Conservation (phyloP, 1,139 yeast species). For the Torulaspora pretoriensis region DNA sequence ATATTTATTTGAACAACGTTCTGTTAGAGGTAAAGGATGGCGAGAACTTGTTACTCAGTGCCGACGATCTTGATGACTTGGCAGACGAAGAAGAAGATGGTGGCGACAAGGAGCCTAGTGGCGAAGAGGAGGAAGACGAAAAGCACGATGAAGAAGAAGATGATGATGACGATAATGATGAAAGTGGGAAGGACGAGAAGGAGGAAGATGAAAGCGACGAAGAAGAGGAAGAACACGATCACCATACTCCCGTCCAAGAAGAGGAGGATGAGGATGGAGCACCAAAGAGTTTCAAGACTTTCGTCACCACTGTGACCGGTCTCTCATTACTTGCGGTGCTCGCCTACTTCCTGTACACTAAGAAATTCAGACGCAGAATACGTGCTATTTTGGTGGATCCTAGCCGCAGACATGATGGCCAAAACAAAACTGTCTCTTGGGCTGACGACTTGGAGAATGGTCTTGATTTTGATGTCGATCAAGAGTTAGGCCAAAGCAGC, state of each 20-base stretch:
- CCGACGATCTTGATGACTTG: slow-evolving; percentile 9
- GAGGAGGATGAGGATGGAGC: slow-evolving; percentile 1
- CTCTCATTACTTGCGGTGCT: slow-evolving; percentile 5
- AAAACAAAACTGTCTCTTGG: slow-evolving; percentile 37
- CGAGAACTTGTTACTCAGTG: slow-evolving; percentile 16
- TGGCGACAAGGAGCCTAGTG: slow-evolving; percentile 14
- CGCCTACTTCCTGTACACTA: slow-evolving; percentile 8
- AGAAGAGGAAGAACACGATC: slow-evolving; percentile 3
- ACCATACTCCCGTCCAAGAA: background rate
- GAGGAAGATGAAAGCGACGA: slow-evolving; percentile 6
- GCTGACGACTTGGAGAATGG: slow-evolving; percentile 33
- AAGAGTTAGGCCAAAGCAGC: slow-evolving; percentile 28
- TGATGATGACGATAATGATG: slow-evolving; percentile 1
- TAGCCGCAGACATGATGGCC: slow-evolving; percentile 18
- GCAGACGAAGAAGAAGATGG: slow-evolving; percentile 13
- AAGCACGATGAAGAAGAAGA: slow-evolving; percentile 7
- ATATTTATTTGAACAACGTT: slow-evolving; percentile 36
- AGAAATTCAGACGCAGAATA: slow-evolving; percentile 18
- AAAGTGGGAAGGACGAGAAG: slow-evolving; percentile 3
- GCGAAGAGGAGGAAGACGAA: slow-evolving; percentile 15
- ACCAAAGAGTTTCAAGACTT: slow-evolving; percentile 4
- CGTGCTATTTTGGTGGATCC: slow-evolving; percentile 32
- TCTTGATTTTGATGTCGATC: slow-evolving; percentile 41
- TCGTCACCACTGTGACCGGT: slow-evolving; percentile 7
- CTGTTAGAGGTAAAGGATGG: slow-evolving; percentile 16